Base-by-base conservation (phyloP, 768 basidiomycete genomes). In the Peribolospora kevripleyi region DNA sequence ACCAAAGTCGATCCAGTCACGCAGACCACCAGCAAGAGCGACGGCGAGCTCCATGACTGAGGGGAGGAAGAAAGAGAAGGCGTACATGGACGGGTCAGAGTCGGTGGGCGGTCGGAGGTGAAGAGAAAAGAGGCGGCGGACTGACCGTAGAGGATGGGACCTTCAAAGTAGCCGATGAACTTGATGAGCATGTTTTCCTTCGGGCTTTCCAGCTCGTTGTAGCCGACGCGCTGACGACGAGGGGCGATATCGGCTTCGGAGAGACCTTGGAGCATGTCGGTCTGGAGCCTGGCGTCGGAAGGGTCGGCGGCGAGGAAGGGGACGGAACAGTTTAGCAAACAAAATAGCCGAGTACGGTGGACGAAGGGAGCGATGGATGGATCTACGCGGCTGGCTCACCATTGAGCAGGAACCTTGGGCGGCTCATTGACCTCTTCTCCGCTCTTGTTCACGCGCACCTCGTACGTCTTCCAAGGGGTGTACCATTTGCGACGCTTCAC, bases 1-100 rank as follows among this genome's bases (percentile, higher is more conserved):
- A 57, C 72, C 72, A 55, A 74, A 71, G 56, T 73, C 60, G 52
- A 73, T 70, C 73, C 73, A 73, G 60, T 73, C 71, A 51, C 65
- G 64, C 8, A 74, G 65, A 59, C 73, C 72, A 37, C 69, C 72
- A 38, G 73, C 64, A 14, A 74, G 67, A 14, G 71, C 48, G 48
- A 73, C 73, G 2, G 73, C 73, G 40, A 74, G 59, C 58, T 74
- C 73, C 73, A 74, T 74, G 42, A 72, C 67, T 38, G 13, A 59
- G 60, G 46, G 57, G 58, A 36, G 59, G 58, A 39, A 58, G 55
- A 11, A 48, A 36, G 48, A 54, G 49, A 37, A 9, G 48, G 7
- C 2, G 13, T 45, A 45, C 11, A 25, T 25, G 10, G 5, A n/a
- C 25, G 25, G 25, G 25, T 25, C 25, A 25, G 25, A 25, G 25